Evolutionary conservation across 495 filamentous ascomycete genomes (phyloP), one percentile per base, ranked within the genome.

Genomic region (Penicillium atrosanguineum): DNA sequence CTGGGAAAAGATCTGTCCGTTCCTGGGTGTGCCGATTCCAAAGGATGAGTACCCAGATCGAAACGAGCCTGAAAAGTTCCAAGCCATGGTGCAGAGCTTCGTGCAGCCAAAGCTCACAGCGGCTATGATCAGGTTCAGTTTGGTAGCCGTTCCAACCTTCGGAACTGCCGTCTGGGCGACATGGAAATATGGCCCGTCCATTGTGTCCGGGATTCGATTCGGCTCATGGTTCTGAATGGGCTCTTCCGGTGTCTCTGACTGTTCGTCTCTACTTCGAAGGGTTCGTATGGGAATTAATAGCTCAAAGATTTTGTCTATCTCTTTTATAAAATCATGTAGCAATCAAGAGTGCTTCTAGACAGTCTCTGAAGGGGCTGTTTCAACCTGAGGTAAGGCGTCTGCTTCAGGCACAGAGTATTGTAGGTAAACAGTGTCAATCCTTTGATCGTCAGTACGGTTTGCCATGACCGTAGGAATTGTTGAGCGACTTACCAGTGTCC

Each of bases 1-100:
- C 19, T 68, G 64, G 64, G 55, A 62, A n/a, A 41, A 44, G 0
- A 65, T 68, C 26, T 68, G 64, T 34, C 64, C 64, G 1, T 68
- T 68, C 43, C 37, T 68, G 1, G 64, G 29, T 0, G 8, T 60
- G n/a, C 54, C 59, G 3, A 34, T 68, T 29, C 64, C 64, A 7
- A 45, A 59, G 4, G 53, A 48, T n/a, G 23, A 47, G 5, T 68
- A 68, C 46, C 61, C 61, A 14, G 53, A 44, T 29, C 59, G 62
- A 1, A 68, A 68, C 37, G 64, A 63, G 34, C 64, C 62, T 0
- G 64, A 59, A 23, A 68, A 53, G 7, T 68, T 68, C 20, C 31
- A 64, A 23, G 44, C 6, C 1, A 3, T 64, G 23, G 64, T 62
- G 1, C 12, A 55, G 11, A 41, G 11, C 0, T 55, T 47, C 34